Conservation (phyloP, 805 yeast genomes). For the Zygotorulaspora chibaensis region DNA sequence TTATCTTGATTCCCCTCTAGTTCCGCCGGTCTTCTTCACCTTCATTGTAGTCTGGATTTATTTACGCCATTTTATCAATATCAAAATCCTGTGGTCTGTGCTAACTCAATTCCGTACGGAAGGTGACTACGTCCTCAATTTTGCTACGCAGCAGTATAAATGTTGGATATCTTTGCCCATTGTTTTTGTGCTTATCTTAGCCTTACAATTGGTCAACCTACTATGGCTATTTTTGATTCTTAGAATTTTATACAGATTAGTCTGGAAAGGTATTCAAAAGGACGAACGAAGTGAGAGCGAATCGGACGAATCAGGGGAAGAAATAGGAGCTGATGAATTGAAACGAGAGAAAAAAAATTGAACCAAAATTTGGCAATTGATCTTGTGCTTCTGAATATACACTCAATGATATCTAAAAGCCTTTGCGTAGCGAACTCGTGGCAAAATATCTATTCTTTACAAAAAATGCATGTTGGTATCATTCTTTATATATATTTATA, state of each 20-base stretch:
- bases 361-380: neutral
- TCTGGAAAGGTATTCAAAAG: slow-evolving; percentile 54
- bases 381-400: neutral
- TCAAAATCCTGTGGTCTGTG: slow-evolving; percentile 77
- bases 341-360: slow-evolving; percentile 5
- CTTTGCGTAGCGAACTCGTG: neutral
- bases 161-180: slow-evolving; percentile 94
- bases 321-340: slow-evolving; percentile 29
- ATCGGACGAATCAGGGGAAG: slow-evolving; percentile 45
- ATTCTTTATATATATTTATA: slow-evolving; percentile 2
- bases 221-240: slow-evolving; percentile 85
- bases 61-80: slow-evolving; percentile 79
- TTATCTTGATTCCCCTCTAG: slow-evolving; percentile 65
- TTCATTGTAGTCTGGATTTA: slow-evolving; percentile 80
- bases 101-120: slow-evolving; percentile 81
- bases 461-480: too few species aligned
- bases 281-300: slow-evolving; percentile 92
- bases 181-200: slow-evolving; percentile 70
- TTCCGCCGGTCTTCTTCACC: slow-evolving; percentile 60
- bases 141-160: slow-evolving; percentile 89
- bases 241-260: slow-evolving; percentile 67
- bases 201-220: slow-evolving; percentile 77
- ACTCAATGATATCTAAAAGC: neutral
- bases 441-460: too few species aligned
- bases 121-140: slow-evolving; percentile 76